Evolutionary conservation across 352 stramenopile species (phyloP).

Genomic region (Phytophthora megakarya): DNA sequence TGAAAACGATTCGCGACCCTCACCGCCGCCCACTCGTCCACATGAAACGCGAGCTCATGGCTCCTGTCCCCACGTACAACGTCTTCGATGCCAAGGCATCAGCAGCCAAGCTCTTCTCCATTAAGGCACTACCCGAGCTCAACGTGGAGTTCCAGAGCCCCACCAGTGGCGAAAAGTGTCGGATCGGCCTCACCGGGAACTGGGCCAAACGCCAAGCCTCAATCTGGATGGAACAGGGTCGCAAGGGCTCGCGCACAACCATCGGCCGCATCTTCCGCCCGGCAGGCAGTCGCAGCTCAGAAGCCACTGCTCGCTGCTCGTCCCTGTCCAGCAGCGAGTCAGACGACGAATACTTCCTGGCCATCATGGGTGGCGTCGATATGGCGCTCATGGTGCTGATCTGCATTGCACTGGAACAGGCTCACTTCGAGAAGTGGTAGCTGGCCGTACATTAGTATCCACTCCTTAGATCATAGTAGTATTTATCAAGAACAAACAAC

Average conservation of each 20-base stretch:
- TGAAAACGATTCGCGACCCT: conserved; percentile 42
- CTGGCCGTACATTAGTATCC: conserved; percentile 15
- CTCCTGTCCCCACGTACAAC: conserved; percentile 44
- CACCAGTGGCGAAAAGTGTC: conserved; percentile 35
- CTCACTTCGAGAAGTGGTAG: conserved; percentile 34
- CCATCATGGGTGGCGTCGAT: conserved; percentile 41
- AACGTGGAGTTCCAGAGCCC: conserved; percentile 36
- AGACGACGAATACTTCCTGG: conserved; percentile 42
- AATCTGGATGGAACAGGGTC: conserved; percentile 44
- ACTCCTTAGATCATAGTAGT: conserved; percentile 11
- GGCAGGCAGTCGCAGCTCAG: conserved; percentile 27
- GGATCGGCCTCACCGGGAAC: conserved; percentile 36
- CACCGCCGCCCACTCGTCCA: conserved; percentile 39
- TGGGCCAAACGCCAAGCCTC: conserved; percentile 38
- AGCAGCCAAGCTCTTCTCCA: conserved; percentile 39
- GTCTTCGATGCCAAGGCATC: conserved; percentile 39
- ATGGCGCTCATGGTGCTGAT: conserved; percentile 52
- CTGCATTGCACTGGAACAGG: conserved; percentile 47
- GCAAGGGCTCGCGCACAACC: conserved; percentile 28
- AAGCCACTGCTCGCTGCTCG: conserved; percentile 22
- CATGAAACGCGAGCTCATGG: conserved; percentile 46
- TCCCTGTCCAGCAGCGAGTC: conserved; percentile 27
- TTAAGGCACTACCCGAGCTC: conserved; percentile 42
- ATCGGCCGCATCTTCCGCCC: conserved; percentile 40
- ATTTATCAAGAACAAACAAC: conserved; percentile 31